phyloP scores from a whole-genome alignment of 768 basidiomycete species.

The Leccinum arenicola region DNA sequence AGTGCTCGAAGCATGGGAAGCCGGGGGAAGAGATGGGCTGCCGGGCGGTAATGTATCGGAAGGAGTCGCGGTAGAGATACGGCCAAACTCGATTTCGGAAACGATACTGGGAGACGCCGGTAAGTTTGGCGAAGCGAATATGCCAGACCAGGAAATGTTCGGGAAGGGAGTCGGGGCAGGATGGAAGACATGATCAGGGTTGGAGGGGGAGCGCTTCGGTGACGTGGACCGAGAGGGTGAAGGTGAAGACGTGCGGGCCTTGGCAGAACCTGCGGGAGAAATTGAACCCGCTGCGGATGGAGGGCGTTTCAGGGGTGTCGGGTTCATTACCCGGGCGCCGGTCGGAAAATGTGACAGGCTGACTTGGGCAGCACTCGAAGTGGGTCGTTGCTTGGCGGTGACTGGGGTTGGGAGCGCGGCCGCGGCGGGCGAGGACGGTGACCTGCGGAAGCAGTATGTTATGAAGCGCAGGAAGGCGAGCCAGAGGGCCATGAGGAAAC shows the following conservation, averaged over 20 bases:
- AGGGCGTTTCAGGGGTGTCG: slow-evolving; percentile 13
- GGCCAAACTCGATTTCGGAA: slow-evolving; percentile 1
- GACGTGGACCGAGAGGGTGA: neutral
- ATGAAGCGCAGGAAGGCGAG: slow-evolving; percentile 10
- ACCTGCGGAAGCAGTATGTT: slow-evolving; percentile 8
- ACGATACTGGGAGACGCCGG: neutral
- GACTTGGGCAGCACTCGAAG: slow-evolving; percentile 2
- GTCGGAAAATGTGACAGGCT: neutral
- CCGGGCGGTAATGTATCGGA: neutral
- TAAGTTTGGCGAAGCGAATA: slow-evolving; percentile 10
- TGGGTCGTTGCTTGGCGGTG: slow-evolving; percentile 8
- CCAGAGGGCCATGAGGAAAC: slow-evolving; percentile 21
- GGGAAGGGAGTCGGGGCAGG: slow-evolving; percentile 16
- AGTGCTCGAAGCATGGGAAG: neutral
- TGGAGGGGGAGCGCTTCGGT: neutral
- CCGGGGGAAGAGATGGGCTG: slow-evolving; percentile 7
- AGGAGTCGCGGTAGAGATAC: neutral
- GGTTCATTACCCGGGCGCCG: neutral
- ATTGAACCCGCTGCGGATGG: neutral
- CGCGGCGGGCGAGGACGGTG: slow-evolving; percentile 1
- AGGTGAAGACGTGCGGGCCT: neutral
- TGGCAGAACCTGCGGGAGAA: slow-evolving; percentile 2
- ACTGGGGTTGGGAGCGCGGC: slow-evolving; percentile 17
- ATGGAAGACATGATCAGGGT: slow-evolving; percentile 12
- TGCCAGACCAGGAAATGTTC: slow-evolving; percentile 18